Base-by-base conservation (phyloP, 2,329 filamentous ascomycete species). In the Penicillium sp. region DNA sequence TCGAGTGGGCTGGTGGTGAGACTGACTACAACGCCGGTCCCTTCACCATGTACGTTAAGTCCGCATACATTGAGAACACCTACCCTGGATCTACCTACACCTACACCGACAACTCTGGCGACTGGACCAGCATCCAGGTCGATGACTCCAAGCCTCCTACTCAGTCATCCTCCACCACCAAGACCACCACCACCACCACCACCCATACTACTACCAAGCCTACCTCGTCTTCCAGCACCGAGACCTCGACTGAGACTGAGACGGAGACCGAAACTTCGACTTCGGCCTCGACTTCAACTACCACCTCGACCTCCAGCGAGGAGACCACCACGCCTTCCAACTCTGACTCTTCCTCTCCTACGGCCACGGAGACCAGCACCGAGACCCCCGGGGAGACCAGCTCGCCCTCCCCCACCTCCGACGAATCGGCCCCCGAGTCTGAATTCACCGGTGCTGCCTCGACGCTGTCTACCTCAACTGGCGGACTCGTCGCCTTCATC, bases 41-140 rank as follows among this genome's bases (percentile, higher is more conserved):
- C 0, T 94, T 86, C 79, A 88, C 83, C 69, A 93, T 93, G 91
- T 87, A 86, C 63, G 84, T 94, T 66, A 86, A 91, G 81, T 86
- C 83, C 31, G 78, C 87, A 38, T 80, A 82, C 31, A 81, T 85
- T 57, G 70, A 78, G 64, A 87, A 85, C 77, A 86, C 85, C 71
- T 85, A 82, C 54, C 86, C 87, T 8, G 59, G 50, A 29, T 58
- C 29, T 35, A 51, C 44, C 46, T 65, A 65, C 61, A 76, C 83
- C 50, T 93, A 86, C 69, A 81, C 82, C 29, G 90, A 91, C 71
- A 79, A 79, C 45, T 81, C 83, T 1, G 90, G 90, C 56, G 80
- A 77, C 57, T 90, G 82, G 81, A 69, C 88, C 69, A 90, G 88
- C 78, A 90, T 91, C 74, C 81, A 89, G 67, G 56, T 67, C 53